Conservation (phyloP, 345 rosid species). For the Toxicodendron radicans region DNA sequence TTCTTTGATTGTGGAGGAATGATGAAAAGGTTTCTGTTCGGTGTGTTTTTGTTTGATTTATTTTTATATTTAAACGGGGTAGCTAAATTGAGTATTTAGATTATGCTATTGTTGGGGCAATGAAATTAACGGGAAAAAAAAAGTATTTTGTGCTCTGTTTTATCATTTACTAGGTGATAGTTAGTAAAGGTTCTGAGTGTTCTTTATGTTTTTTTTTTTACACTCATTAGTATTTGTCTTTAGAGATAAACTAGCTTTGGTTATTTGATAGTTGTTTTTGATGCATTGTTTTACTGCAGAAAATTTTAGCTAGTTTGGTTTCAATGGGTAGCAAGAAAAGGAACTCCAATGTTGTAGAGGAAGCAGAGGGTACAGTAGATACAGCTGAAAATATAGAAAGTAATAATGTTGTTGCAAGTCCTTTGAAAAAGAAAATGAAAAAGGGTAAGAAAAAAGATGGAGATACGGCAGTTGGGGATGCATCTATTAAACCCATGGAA, state of each 20-base stretch:
- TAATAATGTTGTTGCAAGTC: conserved; percentile 19
- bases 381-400: conserved; percentile 10
- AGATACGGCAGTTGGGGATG: conserved; percentile 21
- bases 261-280: neutral
- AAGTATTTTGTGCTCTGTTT: no score
- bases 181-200: neutral
- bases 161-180: neutral
- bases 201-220: neutral
- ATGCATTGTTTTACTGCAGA: neutral
- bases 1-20: neutral
- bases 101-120: no score
- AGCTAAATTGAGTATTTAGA: no score
- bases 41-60: neutral
- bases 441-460: conserved; percentile 26
- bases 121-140: no score
- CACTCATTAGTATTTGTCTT: neutral
- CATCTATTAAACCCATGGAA: conserved; percentile 69
- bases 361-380: conserved; percentile 30
- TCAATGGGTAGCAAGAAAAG: conserved; percentile 68
- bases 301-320: neutral
- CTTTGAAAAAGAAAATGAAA: conserved; percentile 48
- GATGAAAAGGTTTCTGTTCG: no score
- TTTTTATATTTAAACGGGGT: neutral
- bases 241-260: neutral
- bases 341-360: conserved; percentile 36